phyloP scores from a whole-genome alignment of 371 early-diverging fungal genomes.

The Neoconidiobolus thromboides region DNA sequence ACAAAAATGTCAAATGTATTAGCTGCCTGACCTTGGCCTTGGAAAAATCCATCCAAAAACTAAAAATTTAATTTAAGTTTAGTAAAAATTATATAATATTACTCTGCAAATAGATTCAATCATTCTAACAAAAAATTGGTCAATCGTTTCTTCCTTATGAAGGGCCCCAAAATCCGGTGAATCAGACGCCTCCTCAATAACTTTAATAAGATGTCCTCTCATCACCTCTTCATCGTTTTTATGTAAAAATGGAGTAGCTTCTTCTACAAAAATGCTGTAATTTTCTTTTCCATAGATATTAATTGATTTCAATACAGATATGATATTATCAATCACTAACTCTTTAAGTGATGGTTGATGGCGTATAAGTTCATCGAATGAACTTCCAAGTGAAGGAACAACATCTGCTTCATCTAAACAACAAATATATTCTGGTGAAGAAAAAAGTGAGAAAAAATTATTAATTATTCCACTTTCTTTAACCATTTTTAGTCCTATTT shows the following conservation, averaged over 20 bases:
- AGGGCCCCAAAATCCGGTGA: slow-evolving; percentile 14
- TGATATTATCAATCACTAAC: slow-evolving; percentile 42
- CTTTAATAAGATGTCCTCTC: background rate
- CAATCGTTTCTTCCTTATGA: slow-evolving; percentile 29
- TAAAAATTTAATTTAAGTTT: slow-evolving; percentile 9
- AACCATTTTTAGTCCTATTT: slow-evolving; percentile 64
- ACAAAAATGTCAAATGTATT: slow-evolving; percentile 54
- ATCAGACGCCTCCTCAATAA: slow-evolving; percentile 9
- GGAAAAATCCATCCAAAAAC: slow-evolving; percentile 76
- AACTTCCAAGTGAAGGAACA: slow-evolving; percentile 55
- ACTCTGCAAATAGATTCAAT: slow-evolving; percentile 9
- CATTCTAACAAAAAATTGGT: slow-evolving; percentile 13
- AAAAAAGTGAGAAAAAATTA: slow-evolving; percentile 58
- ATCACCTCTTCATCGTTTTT: background rate
- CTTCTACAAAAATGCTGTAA: slow-evolving; percentile 18
- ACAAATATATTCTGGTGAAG: slow-evolving; percentile 48
- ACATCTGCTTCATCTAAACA: slow-evolving; percentile 64
- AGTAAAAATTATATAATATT: slow-evolving; percentile 9
- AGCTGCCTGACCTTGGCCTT: slow-evolving; percentile 41
- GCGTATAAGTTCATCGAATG: slow-evolving; percentile 87
- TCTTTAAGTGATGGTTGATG: slow-evolving; percentile 77
- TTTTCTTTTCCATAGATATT: slow-evolving; percentile 21
- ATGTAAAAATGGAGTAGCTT: slow-evolving; percentile 7
- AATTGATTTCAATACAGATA: slow-evolving; percentile 35
- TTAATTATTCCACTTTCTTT: slow-evolving; percentile 43